Evolutionary conservation across 345 rosid genomes (phyloP).

Genomic region (Toxicodendron radicans): DNA sequence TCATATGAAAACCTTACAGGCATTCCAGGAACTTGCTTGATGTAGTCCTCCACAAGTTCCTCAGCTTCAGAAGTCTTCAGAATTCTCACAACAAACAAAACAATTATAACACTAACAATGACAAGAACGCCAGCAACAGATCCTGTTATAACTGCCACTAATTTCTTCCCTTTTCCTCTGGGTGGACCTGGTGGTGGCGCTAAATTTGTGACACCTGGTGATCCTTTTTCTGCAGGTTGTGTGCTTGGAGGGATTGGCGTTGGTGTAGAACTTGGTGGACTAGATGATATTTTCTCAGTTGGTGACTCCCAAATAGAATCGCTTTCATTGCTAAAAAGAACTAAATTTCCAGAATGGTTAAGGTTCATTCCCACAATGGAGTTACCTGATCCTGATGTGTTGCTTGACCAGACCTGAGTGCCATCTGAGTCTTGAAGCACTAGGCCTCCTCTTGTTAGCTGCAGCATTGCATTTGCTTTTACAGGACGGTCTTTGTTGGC

Average conservation of each 20-base stretch:
- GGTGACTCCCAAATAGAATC: constrained; percentile 6
- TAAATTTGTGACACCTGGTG: no score
- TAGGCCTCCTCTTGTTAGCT: background rate
- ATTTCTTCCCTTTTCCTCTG: background rate
- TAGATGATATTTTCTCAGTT: background rate
- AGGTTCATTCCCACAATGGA: constrained; percentile 13
- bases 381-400: background rate
- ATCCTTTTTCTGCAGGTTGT: background rate
- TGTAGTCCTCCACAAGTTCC: constrained; percentile 15
- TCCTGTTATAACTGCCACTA: constrained; percentile 7
- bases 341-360: constrained; percentile 4
- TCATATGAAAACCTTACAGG: constrained; percentile 20
- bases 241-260: background rate
- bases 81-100: background rate
- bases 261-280: background rate
- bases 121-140: background rate
- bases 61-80: background rate
- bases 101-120: background rate
- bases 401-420: constrained; percentile 11
- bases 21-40: constrained; percentile 24
- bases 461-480: constrained; percentile 6
- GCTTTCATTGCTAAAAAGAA: constrained; percentile 10
- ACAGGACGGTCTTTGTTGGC: constrained; percentile 14
- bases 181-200: background rate
- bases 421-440: constrained; percentile 19